Conservation (phyloP, 306 rosid species). For the Pyrus bretschneideri region DNA sequence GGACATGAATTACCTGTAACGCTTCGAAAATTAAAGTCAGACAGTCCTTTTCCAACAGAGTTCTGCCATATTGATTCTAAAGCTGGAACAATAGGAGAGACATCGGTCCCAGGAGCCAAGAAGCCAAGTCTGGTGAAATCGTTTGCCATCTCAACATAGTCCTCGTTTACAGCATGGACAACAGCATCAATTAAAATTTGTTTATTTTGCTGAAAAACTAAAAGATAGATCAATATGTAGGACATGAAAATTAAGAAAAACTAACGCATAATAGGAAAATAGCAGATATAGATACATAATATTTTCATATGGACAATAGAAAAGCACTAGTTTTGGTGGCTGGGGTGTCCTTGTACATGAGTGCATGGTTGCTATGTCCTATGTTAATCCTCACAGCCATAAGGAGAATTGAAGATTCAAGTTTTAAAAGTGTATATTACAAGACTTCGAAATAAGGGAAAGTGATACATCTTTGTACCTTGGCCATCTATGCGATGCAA, state of each 20-base stretch:
- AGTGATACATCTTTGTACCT: background rate
- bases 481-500: background rate
- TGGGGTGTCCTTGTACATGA: background rate
- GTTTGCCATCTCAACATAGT: conserved; percentile 95
- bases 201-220: conserved; percentile 71
- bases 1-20: conserved; percentile 62
- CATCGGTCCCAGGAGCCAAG: conserved; percentile 93
- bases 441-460: background rate
- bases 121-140: conserved; percentile 98
- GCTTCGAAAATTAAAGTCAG: conserved; percentile 90
- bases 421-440: background rate
- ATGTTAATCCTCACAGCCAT: background rate
- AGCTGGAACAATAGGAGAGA: conserved; percentile 92
- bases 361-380: background rate
- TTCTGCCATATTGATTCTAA: conserved; percentile 99
- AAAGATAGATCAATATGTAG: conserved; percentile 19
- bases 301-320: background rate
- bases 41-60: conserved; percentile 90
- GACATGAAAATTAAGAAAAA: background rate
- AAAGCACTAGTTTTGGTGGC: background rate
- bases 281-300: background rate
- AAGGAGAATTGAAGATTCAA: background rate
- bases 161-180: conserved; percentile 98
- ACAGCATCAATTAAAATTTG: conserved; percentile 97
- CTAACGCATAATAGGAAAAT: background rate